A percentile compares a stretch with the other conserved stretches of the same genome.
Conservation (phyloP, 129 eudicot genomes). For the Flaveria sonorensis region DNA sequence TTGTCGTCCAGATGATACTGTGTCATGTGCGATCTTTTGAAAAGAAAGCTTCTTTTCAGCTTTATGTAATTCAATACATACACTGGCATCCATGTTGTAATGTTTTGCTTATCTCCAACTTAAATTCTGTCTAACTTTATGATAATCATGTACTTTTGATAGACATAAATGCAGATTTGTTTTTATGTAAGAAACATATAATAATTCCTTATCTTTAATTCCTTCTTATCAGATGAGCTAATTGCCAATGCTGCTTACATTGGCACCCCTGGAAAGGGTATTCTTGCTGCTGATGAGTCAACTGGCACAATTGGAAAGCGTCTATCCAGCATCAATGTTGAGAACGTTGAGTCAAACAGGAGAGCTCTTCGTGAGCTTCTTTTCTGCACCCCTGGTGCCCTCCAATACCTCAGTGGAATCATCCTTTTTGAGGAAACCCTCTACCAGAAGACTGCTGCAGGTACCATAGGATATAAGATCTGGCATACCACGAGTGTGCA, state of each 20-base stretch:
- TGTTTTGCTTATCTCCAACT: background rate
- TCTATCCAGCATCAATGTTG: slow-evolving; percentile 82
- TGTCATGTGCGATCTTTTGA: background rate
- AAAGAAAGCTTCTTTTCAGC: background rate
- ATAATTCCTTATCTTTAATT: background rate
- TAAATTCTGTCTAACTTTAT: background rate
- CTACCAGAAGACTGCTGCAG: slow-evolving; percentile 92
- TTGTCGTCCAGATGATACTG: background rate
- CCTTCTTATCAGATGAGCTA: slow-evolving; percentile 65
- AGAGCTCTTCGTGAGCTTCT: slow-evolving; percentile 97
- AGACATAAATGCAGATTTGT: background rate
- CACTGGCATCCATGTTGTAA: background rate
- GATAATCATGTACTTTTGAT: background rate
- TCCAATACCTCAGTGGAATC: slow-evolving; percentile 86
- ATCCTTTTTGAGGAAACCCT: slow-evolving; percentile 93
- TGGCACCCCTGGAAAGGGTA: slow-evolving; percentile 97
- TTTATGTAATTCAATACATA: background rate
- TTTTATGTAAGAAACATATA: background rate
- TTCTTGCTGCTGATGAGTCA: slow-evolving; percentile 97
- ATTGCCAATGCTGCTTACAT: slow-evolving; percentile 87
- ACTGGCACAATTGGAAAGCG: slow-evolving; percentile 97
- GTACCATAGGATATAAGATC: slow-evolving; percentile 27
- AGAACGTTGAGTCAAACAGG: slow-evolving; percentile 83
- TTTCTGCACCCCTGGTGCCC: slow-evolving; percentile 91
- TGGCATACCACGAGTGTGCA: background rate